Evolutionary conservation across 208 protist species (phyloP).

Genomic region (Trichomonas vaginalis): DNA sequence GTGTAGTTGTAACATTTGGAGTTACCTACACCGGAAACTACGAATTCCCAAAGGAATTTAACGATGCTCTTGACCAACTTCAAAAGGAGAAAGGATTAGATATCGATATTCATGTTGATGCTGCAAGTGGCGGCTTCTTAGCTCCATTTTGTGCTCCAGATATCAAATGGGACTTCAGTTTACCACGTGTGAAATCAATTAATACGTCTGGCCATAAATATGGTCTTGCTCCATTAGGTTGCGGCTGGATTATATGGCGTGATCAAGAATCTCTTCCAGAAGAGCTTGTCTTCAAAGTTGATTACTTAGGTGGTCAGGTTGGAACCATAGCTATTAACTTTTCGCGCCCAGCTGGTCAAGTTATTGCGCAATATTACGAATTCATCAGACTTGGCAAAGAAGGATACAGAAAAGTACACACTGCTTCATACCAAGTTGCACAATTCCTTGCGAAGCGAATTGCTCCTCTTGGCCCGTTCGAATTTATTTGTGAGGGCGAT

Average conservation of each 20-base stretch:
- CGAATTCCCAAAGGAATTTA: background rate
- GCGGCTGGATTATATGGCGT: conserved; percentile 11
- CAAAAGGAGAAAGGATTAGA: background rate
- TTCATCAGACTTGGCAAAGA: conserved; percentile 16
- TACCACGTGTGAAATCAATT: background rate
- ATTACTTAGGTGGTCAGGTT: conserved; percentile 8
- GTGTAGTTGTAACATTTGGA: background rate
- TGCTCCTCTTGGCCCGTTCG: background rate
- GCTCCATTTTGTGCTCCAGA: background rate
- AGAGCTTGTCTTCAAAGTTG: background rate
- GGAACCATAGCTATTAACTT: background rate
- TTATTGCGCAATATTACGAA: conserved; percentile 22
- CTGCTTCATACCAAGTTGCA: background rate
- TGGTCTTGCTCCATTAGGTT: background rate
- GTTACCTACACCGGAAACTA: conserved; percentile 13
- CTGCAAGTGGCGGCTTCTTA: conserved; percentile 19
- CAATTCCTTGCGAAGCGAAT: background rate
- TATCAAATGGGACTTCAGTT: conserved; percentile 18
- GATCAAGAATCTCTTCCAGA: background rate
- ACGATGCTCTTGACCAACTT: background rate
- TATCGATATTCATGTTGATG: conserved; percentile 21
- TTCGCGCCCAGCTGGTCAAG: background rate
- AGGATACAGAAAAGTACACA: conserved; percentile 10
- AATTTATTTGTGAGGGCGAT: background rate
- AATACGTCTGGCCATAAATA: conserved; percentile 27